Conservation (phyloP, 2,329 filamentous ascomycete genomes). For the Fusarium sacchari region DNA sequence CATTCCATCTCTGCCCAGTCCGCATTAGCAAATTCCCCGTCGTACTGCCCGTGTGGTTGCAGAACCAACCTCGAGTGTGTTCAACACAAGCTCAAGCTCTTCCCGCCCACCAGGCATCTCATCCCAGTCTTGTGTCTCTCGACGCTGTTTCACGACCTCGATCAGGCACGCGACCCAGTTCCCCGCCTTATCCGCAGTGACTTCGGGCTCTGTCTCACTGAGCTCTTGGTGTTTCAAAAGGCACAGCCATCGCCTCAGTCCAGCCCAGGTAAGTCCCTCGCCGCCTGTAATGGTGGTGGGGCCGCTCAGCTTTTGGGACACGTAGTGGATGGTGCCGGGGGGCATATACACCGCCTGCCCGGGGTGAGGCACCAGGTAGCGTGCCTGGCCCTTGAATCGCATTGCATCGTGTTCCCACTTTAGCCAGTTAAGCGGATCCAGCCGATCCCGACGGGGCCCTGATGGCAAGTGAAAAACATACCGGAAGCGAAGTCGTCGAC, state of each 20-base stretch:
- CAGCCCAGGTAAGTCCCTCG: background rate
- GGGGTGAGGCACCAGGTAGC: rapidly evolving
- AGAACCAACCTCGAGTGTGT: no score
- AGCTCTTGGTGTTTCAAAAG: background rate
- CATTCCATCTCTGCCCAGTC: no score
- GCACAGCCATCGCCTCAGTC: background rate
- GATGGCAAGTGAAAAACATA: background rate
- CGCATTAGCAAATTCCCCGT: no score
- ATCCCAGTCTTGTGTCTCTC: background rate
- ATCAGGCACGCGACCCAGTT: no score
- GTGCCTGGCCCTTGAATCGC: no score
- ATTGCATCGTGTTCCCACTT: no score
- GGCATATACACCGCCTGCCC: background rate
- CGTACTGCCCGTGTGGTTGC: no score
- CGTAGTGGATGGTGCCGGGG: background rate
- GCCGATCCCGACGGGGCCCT: background rate
- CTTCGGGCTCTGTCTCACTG: background rate
- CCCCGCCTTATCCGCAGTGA: rapidly evolving
- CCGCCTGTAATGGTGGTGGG: background rate
- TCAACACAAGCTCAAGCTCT: background rate
- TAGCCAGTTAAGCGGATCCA: background rate
- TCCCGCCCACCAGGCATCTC: background rate
- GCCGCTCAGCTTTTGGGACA: background rate
- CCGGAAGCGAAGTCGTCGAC: no score
- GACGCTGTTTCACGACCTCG: background rate